Evolutionary conservation across 768 basidiomycete genomes (phyloP), one percentile per base, ranked within the genome.

Genomic region (Phaeotremella skinneri): DNA sequence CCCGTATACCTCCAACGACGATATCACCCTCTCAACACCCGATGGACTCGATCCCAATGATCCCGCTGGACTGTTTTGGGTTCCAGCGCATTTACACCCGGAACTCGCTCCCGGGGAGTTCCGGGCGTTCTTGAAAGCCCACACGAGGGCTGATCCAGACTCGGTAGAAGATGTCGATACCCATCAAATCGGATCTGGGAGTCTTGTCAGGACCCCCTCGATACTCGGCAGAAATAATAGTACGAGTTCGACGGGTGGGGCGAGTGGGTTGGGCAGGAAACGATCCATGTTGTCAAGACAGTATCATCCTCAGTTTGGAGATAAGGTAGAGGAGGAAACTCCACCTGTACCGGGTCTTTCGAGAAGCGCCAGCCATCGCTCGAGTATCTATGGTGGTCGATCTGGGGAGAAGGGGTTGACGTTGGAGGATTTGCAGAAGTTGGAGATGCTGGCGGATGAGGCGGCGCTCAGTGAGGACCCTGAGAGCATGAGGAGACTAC

Each of bases 31-130:
- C 56, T 54, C 69, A 6, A 62, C 69, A 1, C 69, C 69, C 4
- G 74, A 76, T 31, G 74, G 67, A 9, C 83, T 83, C 48, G 79
- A 65, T 78, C 72, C 69, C 37, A 86, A 89, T 68, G 90, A 94
- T 79, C 87, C 89, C 2, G 86, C 87, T 69, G 88, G 91, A 77
- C 84, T 97, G 64, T 98, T 98, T 82, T 99, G 96, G 96, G 91
- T 99, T 27, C 96, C 96, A 53, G 96, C 96, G 16, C 85, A 87
- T 58, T 81, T 97, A 32, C 96, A 98, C 75, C 96, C 96, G 29
- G 96, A 99, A 80, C 89, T 99, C 71, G 94, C 93, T 0, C 96
- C 96, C 23, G 88, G 86, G 48, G 92, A 98, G 77, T 99, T 99
- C 78, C 85, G 90, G 52, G 88, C 86, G 11, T 97, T 99, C 75